Evolutionary conservation across 2,329 filamentous ascomycete genomes (phyloP).

Genomic region (Ampelomyces quisqualis): DNA sequence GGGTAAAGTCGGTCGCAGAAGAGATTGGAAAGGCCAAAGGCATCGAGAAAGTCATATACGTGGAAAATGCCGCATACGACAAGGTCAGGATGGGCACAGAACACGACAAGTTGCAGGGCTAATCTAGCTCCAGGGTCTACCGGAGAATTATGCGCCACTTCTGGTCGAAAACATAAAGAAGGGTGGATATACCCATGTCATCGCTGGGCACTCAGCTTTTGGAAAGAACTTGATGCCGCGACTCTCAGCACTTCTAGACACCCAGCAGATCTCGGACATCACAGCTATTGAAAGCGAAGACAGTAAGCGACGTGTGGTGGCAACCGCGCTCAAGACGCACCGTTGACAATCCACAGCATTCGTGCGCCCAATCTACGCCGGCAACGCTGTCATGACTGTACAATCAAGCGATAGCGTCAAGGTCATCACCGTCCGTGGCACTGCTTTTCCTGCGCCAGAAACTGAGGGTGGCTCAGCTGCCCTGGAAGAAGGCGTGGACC

Average conservation of each 20-base stretch:
- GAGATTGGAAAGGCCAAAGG: conserved; percentile 88
- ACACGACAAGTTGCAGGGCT: no score
- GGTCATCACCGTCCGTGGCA: conserved; percentile 88
- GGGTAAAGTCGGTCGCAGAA: conserved; percentile 72
- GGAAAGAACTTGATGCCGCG: conserved; percentile 93
- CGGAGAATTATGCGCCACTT: conserved; percentile 92
- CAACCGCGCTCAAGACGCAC: neutral
- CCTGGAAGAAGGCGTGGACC: conserved; percentile 79
- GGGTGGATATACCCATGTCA: conserved; percentile 86
- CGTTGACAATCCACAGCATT: conserved; percentile 59
- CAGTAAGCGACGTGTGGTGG: conserved; percentile 54
- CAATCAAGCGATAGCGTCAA: conserved; percentile 85
- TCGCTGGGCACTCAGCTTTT: conserved; percentile 90
- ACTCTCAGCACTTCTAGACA: conserved; percentile 86
- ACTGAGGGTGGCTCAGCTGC: conserved; percentile 71
- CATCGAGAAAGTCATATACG: conserved; percentile 84
- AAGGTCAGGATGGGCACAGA: conserved; percentile 61
- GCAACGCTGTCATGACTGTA: conserved; percentile 94
- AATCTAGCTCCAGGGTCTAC: conserved; percentile 64
- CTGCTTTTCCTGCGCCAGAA: conserved; percentile 78
- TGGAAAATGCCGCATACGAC: conserved; percentile 89
- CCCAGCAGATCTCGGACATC: conserved; percentile 92
- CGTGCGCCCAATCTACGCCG: conserved; percentile 93
- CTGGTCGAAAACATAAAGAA: conserved; percentile 97
- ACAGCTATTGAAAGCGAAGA: conserved; percentile 83